Evolutionary conservation across 2,329 filamentous ascomycete species (phyloP).

Genomic region (Penicillium sp.): DNA sequence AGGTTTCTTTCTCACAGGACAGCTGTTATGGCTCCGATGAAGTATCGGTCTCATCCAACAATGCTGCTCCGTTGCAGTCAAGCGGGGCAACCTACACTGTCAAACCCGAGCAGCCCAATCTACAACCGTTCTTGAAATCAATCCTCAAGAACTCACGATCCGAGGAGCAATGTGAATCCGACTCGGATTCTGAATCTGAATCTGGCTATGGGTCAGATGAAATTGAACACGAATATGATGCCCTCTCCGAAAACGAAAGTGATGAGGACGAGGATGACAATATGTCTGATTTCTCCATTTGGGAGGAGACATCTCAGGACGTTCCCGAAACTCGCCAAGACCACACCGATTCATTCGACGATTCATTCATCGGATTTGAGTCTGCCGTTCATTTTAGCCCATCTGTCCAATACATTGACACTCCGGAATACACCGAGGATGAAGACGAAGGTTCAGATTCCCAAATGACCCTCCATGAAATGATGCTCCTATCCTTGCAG

Average conservation of each 20-base stretch:
- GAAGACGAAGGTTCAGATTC: conserved; percentile 27
- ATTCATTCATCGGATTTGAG: conserved; percentile 43
- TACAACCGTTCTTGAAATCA: conserved; percentile 35
- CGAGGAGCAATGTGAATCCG: conserved; percentile 26
- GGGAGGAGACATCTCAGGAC: conserved; percentile 34
- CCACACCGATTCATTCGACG: conserved; percentile 38
- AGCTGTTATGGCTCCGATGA: conserved; percentile 47
- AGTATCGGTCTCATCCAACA: conserved; percentile 38
- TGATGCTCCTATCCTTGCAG: conserved; percentile 40
- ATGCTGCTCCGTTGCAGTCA: conserved; percentile 28
- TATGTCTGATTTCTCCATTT: conserved; percentile 35
- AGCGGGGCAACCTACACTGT: conserved; percentile 24
- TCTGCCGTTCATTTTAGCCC: conserved; percentile 40
- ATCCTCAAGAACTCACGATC: conserved; percentile 39
- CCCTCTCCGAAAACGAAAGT: conserved; percentile 24
- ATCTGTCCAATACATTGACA: conserved; percentile 41
- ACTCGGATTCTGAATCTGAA: conserved; percentile 31
- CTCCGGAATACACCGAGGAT: conserved; percentile 27
- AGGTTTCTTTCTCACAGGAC: conserved; percentile 44
- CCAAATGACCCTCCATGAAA: conserved; percentile 46
- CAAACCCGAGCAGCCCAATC: conserved; percentile 24
- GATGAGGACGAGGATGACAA: conserved; percentile 36
- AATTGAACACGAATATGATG: conserved; percentile 35
- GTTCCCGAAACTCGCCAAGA: conserved; percentile 35
- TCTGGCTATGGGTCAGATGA: conserved; percentile 45